phyloP scores from a whole-genome alignment of 768 basidiomycete species.

The Auriscalpium vulgare region DNA sequence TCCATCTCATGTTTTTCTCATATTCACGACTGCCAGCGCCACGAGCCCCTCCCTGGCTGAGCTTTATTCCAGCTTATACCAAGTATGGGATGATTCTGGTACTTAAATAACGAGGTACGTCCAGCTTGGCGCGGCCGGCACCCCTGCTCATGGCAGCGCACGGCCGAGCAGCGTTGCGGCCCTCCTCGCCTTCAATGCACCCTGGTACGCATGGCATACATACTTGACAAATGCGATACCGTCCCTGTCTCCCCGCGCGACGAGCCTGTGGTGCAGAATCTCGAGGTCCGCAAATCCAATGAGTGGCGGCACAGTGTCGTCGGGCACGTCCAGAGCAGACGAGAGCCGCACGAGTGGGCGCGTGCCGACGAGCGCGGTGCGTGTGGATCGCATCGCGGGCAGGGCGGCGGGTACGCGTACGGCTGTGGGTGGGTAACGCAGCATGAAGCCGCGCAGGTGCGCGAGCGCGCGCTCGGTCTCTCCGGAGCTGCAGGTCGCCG shows the following conservation, averaged over 20 bases:
- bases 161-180: constrained; percentile 22
- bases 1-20: too few relatives aligned
- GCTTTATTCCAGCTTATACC: too few relatives aligned
- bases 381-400: constrained; percentile 47
- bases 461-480: constrained; percentile 45
- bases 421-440: constrained; percentile 51
- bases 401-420: constrained; percentile 32
- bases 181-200: constrained; percentile 54
- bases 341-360: constrained; percentile 70
- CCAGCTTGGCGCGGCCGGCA: too few relatives aligned
- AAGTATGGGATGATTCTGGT: too few relatives aligned
- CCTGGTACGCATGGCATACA: constrained; percentile 65
- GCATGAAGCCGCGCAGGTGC: constrained; percentile 53
- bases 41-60: too few relatives aligned
- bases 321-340: constrained; percentile 48
- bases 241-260: constrained; percentile 27
- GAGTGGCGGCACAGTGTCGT: constrained; percentile 76
- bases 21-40: too few relatives aligned
- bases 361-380: constrained; percentile 42
- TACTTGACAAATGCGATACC: constrained; percentile 67
- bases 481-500: constrained; percentile 30
- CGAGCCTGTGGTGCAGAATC: constrained; percentile 66
- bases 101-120: too few relatives aligned
- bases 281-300: constrained; percentile 74
- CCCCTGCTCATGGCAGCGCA: too few relatives aligned